Conservation (phyloP, 345 rosid genomes). For the Balakata baccata region DNA sequence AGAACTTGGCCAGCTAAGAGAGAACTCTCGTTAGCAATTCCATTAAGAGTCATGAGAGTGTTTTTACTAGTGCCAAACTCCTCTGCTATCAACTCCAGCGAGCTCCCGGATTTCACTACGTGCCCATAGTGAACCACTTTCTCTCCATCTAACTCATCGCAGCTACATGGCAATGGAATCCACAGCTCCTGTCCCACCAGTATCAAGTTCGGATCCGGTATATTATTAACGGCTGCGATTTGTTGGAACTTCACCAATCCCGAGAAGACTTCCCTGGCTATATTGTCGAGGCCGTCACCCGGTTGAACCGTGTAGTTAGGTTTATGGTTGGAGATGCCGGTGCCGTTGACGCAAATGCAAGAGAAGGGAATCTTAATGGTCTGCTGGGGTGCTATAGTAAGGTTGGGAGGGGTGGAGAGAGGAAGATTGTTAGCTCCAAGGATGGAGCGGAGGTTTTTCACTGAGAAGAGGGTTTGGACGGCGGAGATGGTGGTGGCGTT, state of each 20-base stretch:
- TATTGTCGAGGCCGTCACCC: slow-evolving; percentile 17
- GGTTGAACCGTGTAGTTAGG: slow-evolving; percentile 20
- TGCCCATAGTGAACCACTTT: slow-evolving; percentile 33
- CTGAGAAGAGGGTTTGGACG: slow-evolving; percentile 24
- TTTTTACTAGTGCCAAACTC: slow-evolving; percentile 16
- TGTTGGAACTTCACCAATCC: slow-evolving; percentile 4
- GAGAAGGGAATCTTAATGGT: slow-evolving; percentile 22
- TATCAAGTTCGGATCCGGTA: not conserved
- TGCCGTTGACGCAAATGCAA: slow-evolving; percentile 23
- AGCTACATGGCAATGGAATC: slow-evolving; percentile 34
- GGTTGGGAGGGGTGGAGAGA: slow-evolving; percentile 19
- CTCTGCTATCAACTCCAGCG: slow-evolving; percentile 20
- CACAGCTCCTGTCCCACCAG: slow-evolving; percentile 14
- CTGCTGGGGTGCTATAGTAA: slow-evolving; percentile 14
- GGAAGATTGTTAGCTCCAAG: slow-evolving; percentile 30
- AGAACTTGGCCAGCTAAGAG: slow-evolving; percentile 27
- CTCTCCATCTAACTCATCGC: slow-evolving; percentile 22
- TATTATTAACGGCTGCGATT: slow-evolving; percentile 21
- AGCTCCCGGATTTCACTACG: slow-evolving; percentile 19
- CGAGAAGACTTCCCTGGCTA: slow-evolving; percentile 26
- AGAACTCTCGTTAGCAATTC: slow-evolving; percentile 8
- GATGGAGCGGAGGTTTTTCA: slow-evolving; percentile 22
- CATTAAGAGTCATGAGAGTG: slow-evolving; percentile 16
- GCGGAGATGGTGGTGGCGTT: slow-evolving; percentile 16
- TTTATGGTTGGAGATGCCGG: slow-evolving; percentile 20